Base-by-base conservation (phyloP, 78 protist species). In the Trichosphaerium sp. region DNA sequence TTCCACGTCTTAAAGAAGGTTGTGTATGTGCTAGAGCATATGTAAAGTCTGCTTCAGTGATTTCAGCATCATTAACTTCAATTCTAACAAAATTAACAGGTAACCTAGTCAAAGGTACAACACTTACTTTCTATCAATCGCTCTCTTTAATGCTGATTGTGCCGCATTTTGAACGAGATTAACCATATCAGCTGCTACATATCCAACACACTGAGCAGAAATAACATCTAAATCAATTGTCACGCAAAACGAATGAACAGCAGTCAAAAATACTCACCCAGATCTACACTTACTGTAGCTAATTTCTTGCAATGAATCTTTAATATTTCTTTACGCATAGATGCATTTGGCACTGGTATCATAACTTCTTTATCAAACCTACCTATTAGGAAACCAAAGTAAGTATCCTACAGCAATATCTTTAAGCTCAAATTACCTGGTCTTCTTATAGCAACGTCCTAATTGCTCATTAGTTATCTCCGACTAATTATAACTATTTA, bases 361-460 rank as follows among this genome's bases (percentile, higher is more conserved):
- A 71, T 73, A 7, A 78, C 44, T 42, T 78, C 84, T 38, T 72
- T 49, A 51, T 78, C 84, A 29, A 78, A 69, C 12, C 84, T 4
- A 10, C 10, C 29, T 21, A 34, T 54, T 6, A 12, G 10, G 10
- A 12, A 6, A 12, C n/a, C n/a, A n/a, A n/a, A n/a, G n/a, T n/a
- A n/a, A n/a, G n/a, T n/a, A n/a, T 12, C 32, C 10, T 54, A 10
- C 25, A 6, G 6, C 25, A 35, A 54, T 12, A 10, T 54, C 47
- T 75, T 63, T 41, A 29, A 12, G 28, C 60, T 69, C 29, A 75
- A 44, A 3, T 69, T 42, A 18, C 91, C 91, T 4, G 86, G 73
- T 48, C 87, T 56, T 18, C 91, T 35, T 1, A 85, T 71, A 3
- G 91, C 84, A 1, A 65, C 67, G 44, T 83, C 90, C 41, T 82